These are phyloP conservation scores for Thamnidium elegans DNA, from an alignment of 192 early-diverging fungal genomes.

Conservation along the genomic window DNA sequence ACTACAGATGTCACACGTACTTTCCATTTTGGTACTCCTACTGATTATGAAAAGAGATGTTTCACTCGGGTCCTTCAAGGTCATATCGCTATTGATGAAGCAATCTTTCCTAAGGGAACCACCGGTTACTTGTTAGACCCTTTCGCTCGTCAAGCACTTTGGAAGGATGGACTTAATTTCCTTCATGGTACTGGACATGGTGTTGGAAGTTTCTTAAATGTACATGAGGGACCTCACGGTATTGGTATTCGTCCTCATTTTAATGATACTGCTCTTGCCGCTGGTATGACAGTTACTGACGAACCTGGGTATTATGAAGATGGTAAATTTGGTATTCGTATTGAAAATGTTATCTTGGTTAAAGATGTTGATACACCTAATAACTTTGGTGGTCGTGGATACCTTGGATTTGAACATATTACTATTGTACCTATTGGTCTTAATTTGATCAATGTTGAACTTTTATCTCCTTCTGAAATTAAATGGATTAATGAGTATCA, in stretches of 20 bases:
- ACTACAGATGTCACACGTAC: constrained; percentile 99
- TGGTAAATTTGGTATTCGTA: constrained; percentile 94
- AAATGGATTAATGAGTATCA: constrained; percentile 92
- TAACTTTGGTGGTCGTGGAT: constrained; percentile 84
- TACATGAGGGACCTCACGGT: constrained; percentile 95
- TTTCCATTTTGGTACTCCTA: constrained; percentile 83
- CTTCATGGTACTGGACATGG: constrained; percentile 98
- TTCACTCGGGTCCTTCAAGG: constrained; percentile 98
- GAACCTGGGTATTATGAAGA: constrained; percentile 99
- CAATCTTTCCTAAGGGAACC: constrained; percentile 86
- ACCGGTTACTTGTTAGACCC: constrained; percentile 83
- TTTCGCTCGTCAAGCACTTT: constrained; percentile 82
- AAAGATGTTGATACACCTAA: constrained; percentile 65
- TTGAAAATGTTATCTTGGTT: constrained; percentile 91
- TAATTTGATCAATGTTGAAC: constrained; percentile 68
- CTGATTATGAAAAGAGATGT: constrained; percentile 81
- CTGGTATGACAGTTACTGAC: constrained; percentile 96
- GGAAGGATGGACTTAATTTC: constrained; percentile 93
- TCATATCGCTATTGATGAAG: constrained; percentile 88
- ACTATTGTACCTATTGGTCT: constrained; percentile 87
- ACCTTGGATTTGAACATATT: constrained; percentile 88
- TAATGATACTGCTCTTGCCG: constrained; percentile 73
- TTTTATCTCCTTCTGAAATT: constrained; percentile 73
- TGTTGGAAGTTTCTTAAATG: constrained; percentile 93
- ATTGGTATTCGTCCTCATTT: constrained; percentile 75